These are phyloP conservation scores for Russula emetica DNA, from an alignment of 768 basidiomycete genomes.

Conservation along the genomic window DNA sequence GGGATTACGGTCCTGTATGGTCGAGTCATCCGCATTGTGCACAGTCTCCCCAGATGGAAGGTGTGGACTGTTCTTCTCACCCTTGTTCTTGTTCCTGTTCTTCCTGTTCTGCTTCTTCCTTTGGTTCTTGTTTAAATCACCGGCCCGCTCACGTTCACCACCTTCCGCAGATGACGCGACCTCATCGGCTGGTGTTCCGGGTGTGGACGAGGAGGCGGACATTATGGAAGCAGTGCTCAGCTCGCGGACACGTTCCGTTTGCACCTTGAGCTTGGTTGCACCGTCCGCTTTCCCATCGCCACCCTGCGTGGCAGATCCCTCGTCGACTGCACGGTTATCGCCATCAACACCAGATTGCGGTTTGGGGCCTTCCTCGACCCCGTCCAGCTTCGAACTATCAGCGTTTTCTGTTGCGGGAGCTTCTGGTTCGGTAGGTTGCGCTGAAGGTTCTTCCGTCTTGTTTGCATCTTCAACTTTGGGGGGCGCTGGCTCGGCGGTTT, in stretches of 20 bases:
- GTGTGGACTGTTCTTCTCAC: constrained; percentile 21
- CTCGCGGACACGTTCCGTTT: constrained; percentile 8
- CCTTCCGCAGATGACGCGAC: constrained; percentile 1
- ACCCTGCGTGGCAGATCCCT: not conserved
- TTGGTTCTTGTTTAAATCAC: not conserved
- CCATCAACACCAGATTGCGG: not conserved
- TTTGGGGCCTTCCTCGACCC: not conserved
- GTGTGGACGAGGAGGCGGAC: not conserved
- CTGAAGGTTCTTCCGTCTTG: not conserved
- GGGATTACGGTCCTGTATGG: constrained; percentile 14
- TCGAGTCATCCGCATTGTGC: constrained; percentile 14
- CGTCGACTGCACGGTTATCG: not conserved
- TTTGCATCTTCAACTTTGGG: not conserved
- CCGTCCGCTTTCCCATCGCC: not conserved
- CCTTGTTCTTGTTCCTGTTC: constrained; percentile 8
- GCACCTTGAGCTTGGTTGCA: not conserved
- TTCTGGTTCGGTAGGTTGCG: not conserved
- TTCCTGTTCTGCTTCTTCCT: not conserved
- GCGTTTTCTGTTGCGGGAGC: not conserved
- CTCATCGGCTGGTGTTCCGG: constrained; percentile 15
- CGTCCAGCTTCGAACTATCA: not conserved
- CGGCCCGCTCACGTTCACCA: not conserved
- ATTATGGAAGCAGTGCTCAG: constrained; percentile 13
- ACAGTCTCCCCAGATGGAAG: constrained; percentile 1
- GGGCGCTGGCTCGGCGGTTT: not conserved